Conservation (phyloP, 495 filamentous ascomycete genomes). For the Podospora comata region DNA sequence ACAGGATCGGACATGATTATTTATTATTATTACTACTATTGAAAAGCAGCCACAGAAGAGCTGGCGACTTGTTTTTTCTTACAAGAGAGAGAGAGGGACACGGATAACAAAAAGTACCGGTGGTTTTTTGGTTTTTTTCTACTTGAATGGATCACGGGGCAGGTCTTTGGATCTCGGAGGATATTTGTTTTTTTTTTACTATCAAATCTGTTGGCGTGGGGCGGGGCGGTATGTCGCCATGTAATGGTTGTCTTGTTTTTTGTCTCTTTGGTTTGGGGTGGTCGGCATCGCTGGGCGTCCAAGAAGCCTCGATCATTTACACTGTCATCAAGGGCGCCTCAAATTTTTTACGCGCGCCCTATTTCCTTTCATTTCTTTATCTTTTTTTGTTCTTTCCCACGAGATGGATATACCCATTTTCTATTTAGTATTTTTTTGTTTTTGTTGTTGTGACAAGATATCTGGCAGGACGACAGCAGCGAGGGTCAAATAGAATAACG, state of each 20-base stretch:
- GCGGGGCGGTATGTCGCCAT: neutral
- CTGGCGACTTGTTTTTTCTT: neutral
- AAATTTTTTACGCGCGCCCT: conserved; percentile 21
- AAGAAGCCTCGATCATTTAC: conserved; percentile 17
- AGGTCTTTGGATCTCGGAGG: conserved; percentile 6
- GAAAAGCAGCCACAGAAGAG: conserved; percentile 2
- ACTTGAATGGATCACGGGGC: conserved; percentile 1
- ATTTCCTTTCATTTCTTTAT: conserved; percentile 14
- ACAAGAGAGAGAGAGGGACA: neutral
- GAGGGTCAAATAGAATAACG: neutral
- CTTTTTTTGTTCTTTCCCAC: conserved; percentile 24
- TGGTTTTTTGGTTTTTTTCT: conserved; percentile 18
- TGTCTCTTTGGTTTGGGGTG: conserved; percentile 2
- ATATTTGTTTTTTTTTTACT: conserved; percentile 6
- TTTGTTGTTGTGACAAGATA: neutral
- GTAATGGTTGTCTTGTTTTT: conserved; percentile 12
- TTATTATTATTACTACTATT: conserved; percentile 3
- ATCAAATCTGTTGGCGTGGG: neutral
- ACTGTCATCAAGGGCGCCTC: conserved; percentile 23
- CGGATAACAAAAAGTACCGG: conserved; percentile 18
- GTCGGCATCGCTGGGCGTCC: conserved; percentile 18
- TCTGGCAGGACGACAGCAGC: neutral
- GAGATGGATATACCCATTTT: conserved; percentile 39
- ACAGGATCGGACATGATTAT: conserved; percentile 17
- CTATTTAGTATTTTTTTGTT: conserved; percentile 13